Percentiles rank a stretch among this genome's conserved stretches.
Evolutionary conservation across 148 eudicot species (phyloP).

Genomic region (Silene uniflora): DNA sequence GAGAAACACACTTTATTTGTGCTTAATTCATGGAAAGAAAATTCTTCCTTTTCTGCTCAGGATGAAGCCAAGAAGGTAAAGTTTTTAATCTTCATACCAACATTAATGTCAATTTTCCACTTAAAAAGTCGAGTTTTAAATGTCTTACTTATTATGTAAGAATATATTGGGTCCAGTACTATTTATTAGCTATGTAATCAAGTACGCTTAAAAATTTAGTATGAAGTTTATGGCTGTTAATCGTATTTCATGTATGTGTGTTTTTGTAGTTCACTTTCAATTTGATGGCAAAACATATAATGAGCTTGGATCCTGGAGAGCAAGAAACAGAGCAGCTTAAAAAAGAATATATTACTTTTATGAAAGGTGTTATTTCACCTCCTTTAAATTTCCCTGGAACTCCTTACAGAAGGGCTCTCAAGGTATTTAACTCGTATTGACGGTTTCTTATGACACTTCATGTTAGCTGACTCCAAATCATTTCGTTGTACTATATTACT

Average conservation of each 20-base stretch:
- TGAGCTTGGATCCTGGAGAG: conserved; percentile 89
- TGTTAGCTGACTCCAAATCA: neutral
- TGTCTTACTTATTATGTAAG: neutral
- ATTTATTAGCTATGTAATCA: too few relatives aligned
- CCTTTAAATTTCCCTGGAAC: conserved; percentile 96
- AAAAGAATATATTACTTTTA: conserved; percentile 87
- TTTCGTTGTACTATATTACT: too few relatives aligned
- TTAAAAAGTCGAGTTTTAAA: neutral
- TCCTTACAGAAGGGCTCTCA: conserved; percentile 78
- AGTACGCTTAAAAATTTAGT: too few relatives aligned
- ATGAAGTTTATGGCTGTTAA: too few relatives aligned
- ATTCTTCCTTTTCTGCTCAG: conserved; percentile 74
- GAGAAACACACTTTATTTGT: conserved; percentile 72
- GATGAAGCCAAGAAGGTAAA: conserved; percentile 91
- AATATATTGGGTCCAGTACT: too few relatives aligned
- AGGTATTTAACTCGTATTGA: conserved; percentile 35
- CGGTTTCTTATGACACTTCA: too few relatives aligned
- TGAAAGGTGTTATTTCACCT: conserved; percentile 95
- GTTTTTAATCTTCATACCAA: neutral
- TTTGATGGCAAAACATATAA: conserved; percentile 88
- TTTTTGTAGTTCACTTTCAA: conserved; percentile 78
- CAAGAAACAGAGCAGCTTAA: conserved; percentile 85
- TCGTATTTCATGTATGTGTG: neutral
- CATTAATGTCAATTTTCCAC: neutral
- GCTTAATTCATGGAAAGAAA: conserved; percentile 61